A percentile compares a stretch with the other conserved stretches of the same genome.
phyloP scores from a whole-genome alignment of 768 basidiomycete genomes.

The Macrolepiota fuliginosa region DNA sequence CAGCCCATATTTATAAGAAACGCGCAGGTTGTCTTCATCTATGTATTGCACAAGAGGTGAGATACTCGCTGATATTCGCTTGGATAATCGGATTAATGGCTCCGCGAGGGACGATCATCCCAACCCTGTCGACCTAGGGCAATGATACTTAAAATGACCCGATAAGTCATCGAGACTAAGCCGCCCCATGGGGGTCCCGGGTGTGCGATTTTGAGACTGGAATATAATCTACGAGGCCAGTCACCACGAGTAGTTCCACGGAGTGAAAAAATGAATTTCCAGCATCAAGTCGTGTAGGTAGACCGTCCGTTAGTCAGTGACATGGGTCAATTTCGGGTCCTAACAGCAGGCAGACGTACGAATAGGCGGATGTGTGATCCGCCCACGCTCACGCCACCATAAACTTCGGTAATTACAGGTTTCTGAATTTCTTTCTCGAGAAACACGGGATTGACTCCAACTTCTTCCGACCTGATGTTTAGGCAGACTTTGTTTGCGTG shows the following conservation, averaged over 20 bases:
- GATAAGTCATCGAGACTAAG: conserved; percentile 6
- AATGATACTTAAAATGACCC: not conserved
- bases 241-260: not conserved
- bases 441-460: too few species aligned
- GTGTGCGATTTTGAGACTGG: not conserved
- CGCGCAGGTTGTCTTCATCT: not conserved
- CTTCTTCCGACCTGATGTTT: not conserved
- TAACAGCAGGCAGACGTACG: not conserved
- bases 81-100: not conserved
- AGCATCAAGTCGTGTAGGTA: not conserved
- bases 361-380: not conserved
- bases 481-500: not conserved
- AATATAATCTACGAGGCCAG: not conserved
- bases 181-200: not conserved
- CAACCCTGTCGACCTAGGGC: not conserved
- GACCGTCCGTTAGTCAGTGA: not conserved
- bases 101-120: not conserved
- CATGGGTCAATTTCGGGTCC: not conserved
- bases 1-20: not conserved
- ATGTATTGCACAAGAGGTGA: not conserved
- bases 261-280: not conserved
- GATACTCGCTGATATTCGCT: not conserved
- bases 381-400: not conserved
- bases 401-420: not conserved
- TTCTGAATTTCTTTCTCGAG: not conserved